Conservation (phyloP, 352 stramenopile genomes). For the Phytopythium mirpurense region DNA sequence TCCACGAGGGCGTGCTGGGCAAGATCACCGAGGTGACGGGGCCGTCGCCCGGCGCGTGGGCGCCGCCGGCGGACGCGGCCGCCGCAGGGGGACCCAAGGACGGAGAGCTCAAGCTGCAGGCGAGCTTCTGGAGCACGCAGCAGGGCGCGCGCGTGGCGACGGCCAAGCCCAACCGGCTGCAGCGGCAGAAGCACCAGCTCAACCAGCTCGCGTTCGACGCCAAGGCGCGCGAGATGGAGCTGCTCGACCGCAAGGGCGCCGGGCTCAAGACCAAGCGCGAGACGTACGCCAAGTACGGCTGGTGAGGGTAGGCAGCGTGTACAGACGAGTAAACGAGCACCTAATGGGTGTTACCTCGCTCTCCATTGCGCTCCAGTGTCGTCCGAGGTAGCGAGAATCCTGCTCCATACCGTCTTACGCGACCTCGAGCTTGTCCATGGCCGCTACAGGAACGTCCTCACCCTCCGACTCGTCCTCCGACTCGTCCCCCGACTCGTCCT, state of each 20-base stretch:
- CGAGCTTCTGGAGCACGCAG: constrained; percentile 71
- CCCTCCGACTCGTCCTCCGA: constrained; percentile 22
- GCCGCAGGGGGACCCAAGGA: constrained; percentile 11
- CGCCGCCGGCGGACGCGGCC: constrained; percentile 31
- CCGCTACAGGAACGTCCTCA: background rate
- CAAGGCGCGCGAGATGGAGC: constrained; percentile 63
- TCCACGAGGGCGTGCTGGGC: constrained; percentile 38
- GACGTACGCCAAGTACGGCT: constrained; percentile 80
- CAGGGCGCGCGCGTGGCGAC: constrained; percentile 42
- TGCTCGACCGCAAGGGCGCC: constrained; percentile 57
- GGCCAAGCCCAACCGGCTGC: constrained; percentile 62
- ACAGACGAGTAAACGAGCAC: too few relatives aligned
- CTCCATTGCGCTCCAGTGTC: too few relatives aligned
- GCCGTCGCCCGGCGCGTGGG: constrained; percentile 41
- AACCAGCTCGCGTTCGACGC: constrained; percentile 82
- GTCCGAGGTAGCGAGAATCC: too few relatives aligned
- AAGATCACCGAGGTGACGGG: constrained; percentile 68
- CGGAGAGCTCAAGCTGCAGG: constrained; percentile 49
- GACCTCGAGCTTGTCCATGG: constrained; percentile 20
- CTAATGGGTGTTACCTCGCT: too few relatives aligned
- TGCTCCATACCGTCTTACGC: constrained; percentile 9
- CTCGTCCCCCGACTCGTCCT: constrained; percentile 13
- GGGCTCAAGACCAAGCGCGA: constrained; percentile 71
- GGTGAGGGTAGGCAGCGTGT: too few relatives aligned
- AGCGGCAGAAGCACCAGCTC: constrained; percentile 76